Percentiles rank a stretch among this genome's conserved stretches.
phyloP scores from a whole-genome alignment of 306 rosid species.

The Potentilla sterilis region DNA sequence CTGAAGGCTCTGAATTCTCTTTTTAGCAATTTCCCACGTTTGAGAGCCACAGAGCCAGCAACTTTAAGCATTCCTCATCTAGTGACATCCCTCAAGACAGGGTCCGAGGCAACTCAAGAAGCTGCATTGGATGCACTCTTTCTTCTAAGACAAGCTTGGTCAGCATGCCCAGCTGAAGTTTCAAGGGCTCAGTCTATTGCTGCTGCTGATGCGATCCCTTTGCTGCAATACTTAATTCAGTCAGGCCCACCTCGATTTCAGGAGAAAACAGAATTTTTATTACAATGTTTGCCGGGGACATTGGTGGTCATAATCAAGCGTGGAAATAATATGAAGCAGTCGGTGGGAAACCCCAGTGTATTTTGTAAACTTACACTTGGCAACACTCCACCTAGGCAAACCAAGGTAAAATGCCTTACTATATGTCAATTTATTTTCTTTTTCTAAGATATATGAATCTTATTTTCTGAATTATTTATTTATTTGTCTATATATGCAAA shows the following conservation, averaged over 20 bases:
- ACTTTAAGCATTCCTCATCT: slow-evolving; percentile 98
- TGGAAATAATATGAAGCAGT: slow-evolving; percentile 95
- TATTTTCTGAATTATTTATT: slow-evolving; percentile 6
- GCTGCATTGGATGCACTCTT: slow-evolving; percentile 94
- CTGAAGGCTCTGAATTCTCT: slow-evolving; percentile 91
- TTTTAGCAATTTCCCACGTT: slow-evolving; percentile 93
- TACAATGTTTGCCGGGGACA: slow-evolving; percentile 98
- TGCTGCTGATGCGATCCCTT: slow-evolving; percentile 96
- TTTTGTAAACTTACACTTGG: slow-evolving; percentile 93
- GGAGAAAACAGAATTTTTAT: slow-evolving; percentile 89
- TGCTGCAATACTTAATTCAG: slow-evolving; percentile 92
- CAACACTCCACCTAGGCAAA: slow-evolving; percentile 78
- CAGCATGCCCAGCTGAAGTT: slow-evolving; percentile 97
- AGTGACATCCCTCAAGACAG: slow-evolving; percentile 88
- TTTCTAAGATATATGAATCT: neutral
- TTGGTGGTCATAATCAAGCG: slow-evolving; percentile 85
- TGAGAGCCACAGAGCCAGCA: slow-evolving; percentile 97
- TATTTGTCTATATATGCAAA: neutral
- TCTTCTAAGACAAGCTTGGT: slow-evolving; percentile 99
- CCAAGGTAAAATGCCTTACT: slow-evolving; percentile 53
- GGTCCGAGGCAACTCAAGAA: slow-evolving; percentile 97
- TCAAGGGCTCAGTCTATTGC: slow-evolving; percentile 97
- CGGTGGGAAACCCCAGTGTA: slow-evolving; percentile 97
- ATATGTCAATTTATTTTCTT: neutral
- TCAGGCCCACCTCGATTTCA: slow-evolving; percentile 98